These are phyloP conservation scores for Arxiozyma slooffiae DNA, from an alignment of 1,139 yeast genomes.

Conservation along the genomic window DNA sequence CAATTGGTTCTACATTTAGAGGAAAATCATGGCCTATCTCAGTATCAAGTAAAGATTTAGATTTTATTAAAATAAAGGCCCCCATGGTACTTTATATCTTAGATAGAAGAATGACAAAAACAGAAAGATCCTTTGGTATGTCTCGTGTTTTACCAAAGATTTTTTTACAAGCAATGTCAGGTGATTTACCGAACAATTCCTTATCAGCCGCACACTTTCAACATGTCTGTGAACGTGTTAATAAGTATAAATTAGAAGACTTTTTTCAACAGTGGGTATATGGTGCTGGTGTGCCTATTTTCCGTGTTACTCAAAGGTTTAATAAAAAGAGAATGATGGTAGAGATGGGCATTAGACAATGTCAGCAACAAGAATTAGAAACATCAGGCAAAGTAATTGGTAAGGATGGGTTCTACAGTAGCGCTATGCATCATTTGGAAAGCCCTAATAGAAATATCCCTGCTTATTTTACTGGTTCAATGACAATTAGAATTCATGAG, in stretches of 20 bases:
- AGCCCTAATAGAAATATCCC: constrained; percentile 30
- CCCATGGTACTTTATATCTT: constrained; percentile 78
- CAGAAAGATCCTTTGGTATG: constrained; percentile 87
- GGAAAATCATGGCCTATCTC: constrained; percentile 56
- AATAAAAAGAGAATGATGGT: constrained; percentile 89
- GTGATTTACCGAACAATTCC: constrained; percentile 73
- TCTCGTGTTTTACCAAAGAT: constrained; percentile 86
- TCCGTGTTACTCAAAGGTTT: constrained; percentile 81
- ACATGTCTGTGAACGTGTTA: constrained; percentile 86
- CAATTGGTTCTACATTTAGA: constrained; percentile 60
- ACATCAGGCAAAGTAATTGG: constrained; percentile 20
- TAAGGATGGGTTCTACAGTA: constrained; percentile 22
- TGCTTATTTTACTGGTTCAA: constrained; percentile 74
- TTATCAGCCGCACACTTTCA: constrained; percentile 79
- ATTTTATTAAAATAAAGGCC: constrained; percentile 64
- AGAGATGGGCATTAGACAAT: constrained; percentile 90
- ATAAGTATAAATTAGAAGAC: constrained; percentile 68
- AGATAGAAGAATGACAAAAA: constrained; percentile 89
- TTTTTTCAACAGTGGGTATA: constrained; percentile 93
- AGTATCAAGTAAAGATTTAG: constrained; percentile 36
- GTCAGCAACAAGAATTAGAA: constrained; percentile 51
- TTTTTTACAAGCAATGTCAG: constrained; percentile 91
- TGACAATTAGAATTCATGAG: constrained; percentile 94
- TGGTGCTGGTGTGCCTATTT: constrained; percentile 82
- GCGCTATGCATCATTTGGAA: constrained; percentile 21